A percentile compares a stretch with the other conserved stretches of the same genome.
phyloP scores from a whole-genome alignment of 1,284 basidiomycete genomes.

The Rhizopogon parksii region DNA sequence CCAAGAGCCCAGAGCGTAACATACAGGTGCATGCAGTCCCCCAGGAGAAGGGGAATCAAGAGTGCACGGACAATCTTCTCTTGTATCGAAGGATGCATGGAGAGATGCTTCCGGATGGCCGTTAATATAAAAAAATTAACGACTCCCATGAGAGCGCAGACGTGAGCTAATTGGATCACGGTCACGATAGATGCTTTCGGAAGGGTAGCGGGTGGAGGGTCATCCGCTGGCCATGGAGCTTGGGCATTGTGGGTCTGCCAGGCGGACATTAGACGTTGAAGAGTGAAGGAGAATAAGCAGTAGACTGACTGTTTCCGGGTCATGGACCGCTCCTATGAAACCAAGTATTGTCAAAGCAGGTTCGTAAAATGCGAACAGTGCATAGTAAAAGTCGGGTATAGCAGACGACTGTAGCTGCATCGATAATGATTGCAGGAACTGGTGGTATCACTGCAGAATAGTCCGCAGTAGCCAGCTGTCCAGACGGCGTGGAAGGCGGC shows the following conservation, averaged over 20 bases:
- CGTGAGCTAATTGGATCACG: slow-evolving; percentile 63
- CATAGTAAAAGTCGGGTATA: slow-evolving; percentile 64
- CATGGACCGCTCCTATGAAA: slow-evolving; percentile 57
- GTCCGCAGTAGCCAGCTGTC: neutral
- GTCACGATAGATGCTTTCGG: slow-evolving; percentile 62
- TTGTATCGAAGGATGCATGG: slow-evolving; percentile 51
- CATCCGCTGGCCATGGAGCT: slow-evolving; percentile 57
- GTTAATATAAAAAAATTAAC: slow-evolving; percentile 62
- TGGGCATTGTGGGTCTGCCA: slow-evolving; percentile 62
- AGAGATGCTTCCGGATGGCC: slow-evolving; percentile 52
- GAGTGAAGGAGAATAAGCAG: slow-evolving; percentile 9
- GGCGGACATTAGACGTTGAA: slow-evolving; percentile 7
- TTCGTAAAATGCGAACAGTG: slow-evolving; percentile 66
- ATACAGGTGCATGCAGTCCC: slow-evolving; percentile 57
- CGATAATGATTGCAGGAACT: neutral
- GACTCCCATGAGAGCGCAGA: slow-evolving; percentile 64
- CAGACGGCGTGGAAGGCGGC: neutral
- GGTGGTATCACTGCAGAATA: neutral
- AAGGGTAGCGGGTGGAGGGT: slow-evolving; percentile 41
- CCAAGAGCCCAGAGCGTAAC: slow-evolving; percentile 69
- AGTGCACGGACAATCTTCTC: slow-evolving; percentile 60
- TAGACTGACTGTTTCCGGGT: slow-evolving; percentile 52
- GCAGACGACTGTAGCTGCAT: slow-evolving; percentile 45
- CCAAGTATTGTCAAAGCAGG: slow-evolving; percentile 59
- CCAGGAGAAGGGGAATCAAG: slow-evolving; percentile 59